Evolutionary conservation across 163 green algal genomes (phyloP).

Genomic region (Scenedesmus sp.): DNA sequence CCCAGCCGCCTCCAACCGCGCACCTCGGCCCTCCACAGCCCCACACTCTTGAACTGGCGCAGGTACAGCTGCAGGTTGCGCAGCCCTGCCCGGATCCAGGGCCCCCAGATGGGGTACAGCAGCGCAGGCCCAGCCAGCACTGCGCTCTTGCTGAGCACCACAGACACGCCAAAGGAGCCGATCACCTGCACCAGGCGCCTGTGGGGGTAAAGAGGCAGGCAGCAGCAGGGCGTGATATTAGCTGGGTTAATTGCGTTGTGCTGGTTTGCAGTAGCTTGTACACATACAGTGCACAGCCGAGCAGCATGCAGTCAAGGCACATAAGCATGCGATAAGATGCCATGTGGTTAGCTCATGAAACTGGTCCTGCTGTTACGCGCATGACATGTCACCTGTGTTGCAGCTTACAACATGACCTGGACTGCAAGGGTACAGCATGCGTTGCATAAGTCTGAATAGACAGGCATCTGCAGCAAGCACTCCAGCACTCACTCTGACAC

Average conservation of each 20-base stretch:
- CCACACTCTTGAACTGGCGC: constrained; percentile 65
- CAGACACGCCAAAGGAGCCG: constrained; percentile 64
- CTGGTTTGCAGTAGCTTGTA: too few species aligned
- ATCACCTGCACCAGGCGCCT: constrained; percentile 68
- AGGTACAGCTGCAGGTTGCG: constrained; percentile 64
- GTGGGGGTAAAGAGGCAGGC: neutral
- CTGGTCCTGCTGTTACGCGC: neutral
- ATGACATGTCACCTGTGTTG: neutral
- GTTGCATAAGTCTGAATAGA: too few species aligned
- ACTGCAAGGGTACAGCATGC: too few species aligned
- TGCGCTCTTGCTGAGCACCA: constrained; percentile 69
- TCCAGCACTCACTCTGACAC: constrained; percentile 60
- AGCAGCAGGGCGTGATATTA: neutral
- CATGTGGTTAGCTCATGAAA: neutral
- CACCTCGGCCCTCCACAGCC: constrained; percentile 81
- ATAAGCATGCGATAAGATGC: neutral
- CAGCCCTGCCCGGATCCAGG: constrained; percentile 72
- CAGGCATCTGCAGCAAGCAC: constrained; percentile 47
- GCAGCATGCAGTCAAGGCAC: neutral
- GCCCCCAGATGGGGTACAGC: constrained; percentile 82
- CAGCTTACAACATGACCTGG: neutral
- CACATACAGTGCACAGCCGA: neutral
- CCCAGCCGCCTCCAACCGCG: too few species aligned
- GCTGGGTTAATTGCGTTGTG: too few species aligned
- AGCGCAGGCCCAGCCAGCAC: constrained; percentile 73